phyloP scores from a whole-genome alignment of 371 early-diverging fungal species.

The Mucor lusitanicus region DNA sequence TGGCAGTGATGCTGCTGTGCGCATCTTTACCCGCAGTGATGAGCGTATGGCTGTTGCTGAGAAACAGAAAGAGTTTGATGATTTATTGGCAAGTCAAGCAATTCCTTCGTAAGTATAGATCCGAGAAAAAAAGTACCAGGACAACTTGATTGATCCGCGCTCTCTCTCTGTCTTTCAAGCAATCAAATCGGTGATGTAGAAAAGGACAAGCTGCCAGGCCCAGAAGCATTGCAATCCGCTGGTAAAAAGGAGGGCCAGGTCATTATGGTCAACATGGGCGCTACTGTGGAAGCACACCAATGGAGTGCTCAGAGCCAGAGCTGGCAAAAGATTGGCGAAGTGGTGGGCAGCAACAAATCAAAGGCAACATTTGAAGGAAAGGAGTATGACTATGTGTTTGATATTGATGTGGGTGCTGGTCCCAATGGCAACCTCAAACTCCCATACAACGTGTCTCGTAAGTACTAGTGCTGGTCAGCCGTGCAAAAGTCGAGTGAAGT shows the following conservation, averaged over 20 bases:
- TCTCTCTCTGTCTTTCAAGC: conserved; percentile 20
- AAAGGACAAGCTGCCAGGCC: conserved; percentile 77
- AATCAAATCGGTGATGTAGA: conserved; percentile 90
- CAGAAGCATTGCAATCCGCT: conserved; percentile 70
- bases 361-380: conserved; percentile 84
- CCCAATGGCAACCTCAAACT: conserved; percentile 86
- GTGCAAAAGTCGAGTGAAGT: background rate
- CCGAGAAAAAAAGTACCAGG: background rate
- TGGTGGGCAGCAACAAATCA: conserved; percentile 86
- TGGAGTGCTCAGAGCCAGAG: conserved; percentile 67
- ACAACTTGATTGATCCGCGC: too few relatives aligned
- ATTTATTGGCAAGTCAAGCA: conserved; percentile 69
- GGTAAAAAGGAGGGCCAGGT: conserved; percentile 89
- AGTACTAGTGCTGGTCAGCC: background rate
- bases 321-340: conserved; percentile 95
- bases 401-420: conserved; percentile 85
- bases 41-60: conserved; percentile 68
- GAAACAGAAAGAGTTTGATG: conserved; percentile 63
- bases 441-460: conserved; percentile 87
- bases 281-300: conserved; percentile 81
- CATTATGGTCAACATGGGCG: conserved; percentile 79
- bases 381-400: conserved; percentile 98
- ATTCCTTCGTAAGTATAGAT: conserved; percentile 71
- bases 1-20: conserved; percentile 81
- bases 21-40: conserved; percentile 73